phyloP scores from a whole-genome alignment of 1,284 basidiomycete species.

The Sanguinoderma infundibulare region DNA sequence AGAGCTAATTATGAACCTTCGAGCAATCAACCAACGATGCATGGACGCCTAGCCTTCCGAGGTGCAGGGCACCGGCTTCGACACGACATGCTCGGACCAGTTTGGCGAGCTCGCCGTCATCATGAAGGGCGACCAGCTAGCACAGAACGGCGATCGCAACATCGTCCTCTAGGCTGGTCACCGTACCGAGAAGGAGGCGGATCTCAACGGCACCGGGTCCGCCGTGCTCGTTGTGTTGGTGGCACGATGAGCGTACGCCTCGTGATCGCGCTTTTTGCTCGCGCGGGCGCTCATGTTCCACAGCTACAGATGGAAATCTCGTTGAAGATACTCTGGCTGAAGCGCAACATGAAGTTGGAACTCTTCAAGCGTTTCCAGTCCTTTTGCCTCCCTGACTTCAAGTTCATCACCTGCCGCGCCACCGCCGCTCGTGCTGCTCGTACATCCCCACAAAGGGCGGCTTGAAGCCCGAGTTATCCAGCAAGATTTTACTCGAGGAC shows the following conservation, averaged over 20 bases:
- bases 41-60: slow-evolving; percentile 73
- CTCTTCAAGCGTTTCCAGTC: slow-evolving; percentile 89
- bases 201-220: slow-evolving; percentile 84
- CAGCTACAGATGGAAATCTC: slow-evolving; percentile 98
- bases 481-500: slow-evolving; percentile 77
- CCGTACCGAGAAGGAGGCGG: slow-evolving; percentile 91
- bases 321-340: slow-evolving; percentile 96
- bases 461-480: slow-evolving; percentile 91
- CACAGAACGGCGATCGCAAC: slow-evolving; percentile 75
- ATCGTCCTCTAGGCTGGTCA: slow-evolving; percentile 95
- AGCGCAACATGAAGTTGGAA: slow-evolving; percentile 80
- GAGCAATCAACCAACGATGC: slow-evolving; percentile 93
- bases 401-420: slow-evolving; percentile 91
- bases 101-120: slow-evolving; percentile 81
- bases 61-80: slow-evolving; percentile 93
- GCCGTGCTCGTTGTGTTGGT: slow-evolving; percentile 92
- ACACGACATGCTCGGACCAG: slow-evolving; percentile 92
- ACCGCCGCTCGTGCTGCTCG: slow-evolving; percentile 94
- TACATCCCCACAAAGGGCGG: slow-evolving; percentile 85
- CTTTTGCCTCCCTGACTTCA: slow-evolving; percentile 98
- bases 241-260: slow-evolving; percentile 91
- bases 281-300: background rate
- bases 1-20: no score
- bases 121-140: slow-evolving; percentile 70
- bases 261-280: background rate